phyloP scores from a whole-genome alignment of 306 rosid species.

The Calophaca sinica region DNA sequence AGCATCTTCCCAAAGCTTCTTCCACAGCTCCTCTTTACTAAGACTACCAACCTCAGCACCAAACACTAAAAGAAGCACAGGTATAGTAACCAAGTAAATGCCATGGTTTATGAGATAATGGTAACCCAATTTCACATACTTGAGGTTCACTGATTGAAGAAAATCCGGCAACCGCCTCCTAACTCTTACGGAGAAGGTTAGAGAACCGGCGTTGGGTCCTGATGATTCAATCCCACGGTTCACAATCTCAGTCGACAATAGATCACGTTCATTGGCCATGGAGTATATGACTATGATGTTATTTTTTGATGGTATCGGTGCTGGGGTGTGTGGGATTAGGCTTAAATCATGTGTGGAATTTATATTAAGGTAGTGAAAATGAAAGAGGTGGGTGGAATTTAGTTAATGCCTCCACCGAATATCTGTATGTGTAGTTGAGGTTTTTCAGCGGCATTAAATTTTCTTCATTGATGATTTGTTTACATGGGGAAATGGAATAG shows the following conservation, averaged over 20 bases:
- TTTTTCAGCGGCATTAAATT: constrained; percentile 55
- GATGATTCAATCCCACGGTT: constrained; percentile 80
- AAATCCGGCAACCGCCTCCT: constrained; percentile 83
- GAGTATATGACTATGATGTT: not conserved
- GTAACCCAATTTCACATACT: constrained; percentile 87
- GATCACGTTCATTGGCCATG: constrained; percentile 74
- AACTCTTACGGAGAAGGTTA: constrained; percentile 81
- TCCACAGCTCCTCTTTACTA: constrained; percentile 78
- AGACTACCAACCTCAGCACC: constrained; percentile 90
- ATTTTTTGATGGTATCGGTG: too few species aligned
- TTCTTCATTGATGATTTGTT: constrained; percentile 53
- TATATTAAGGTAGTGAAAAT: not conserved
- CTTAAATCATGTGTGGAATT: not conserved
- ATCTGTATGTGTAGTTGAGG: constrained; percentile 64
- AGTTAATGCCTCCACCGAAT: constrained; percentile 74
- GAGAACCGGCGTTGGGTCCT: constrained; percentile 91
- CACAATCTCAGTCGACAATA: constrained; percentile 81
- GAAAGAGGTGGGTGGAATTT: constrained; percentile 50
- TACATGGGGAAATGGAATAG: too few species aligned
- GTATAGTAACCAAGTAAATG: constrained; percentile 79
- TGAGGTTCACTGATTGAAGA: constrained; percentile 85
- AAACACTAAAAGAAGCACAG: constrained; percentile 72
- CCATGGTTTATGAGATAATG: constrained; percentile 87
- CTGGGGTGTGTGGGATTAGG: not conserved
- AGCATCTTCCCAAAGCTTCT: constrained; percentile 82